Percentiles rank a stretch among this genome's conserved stretches.
Conservation (phyloP, 148 eudicot genomes). For the Nepenthes mirabilis region DNA sequence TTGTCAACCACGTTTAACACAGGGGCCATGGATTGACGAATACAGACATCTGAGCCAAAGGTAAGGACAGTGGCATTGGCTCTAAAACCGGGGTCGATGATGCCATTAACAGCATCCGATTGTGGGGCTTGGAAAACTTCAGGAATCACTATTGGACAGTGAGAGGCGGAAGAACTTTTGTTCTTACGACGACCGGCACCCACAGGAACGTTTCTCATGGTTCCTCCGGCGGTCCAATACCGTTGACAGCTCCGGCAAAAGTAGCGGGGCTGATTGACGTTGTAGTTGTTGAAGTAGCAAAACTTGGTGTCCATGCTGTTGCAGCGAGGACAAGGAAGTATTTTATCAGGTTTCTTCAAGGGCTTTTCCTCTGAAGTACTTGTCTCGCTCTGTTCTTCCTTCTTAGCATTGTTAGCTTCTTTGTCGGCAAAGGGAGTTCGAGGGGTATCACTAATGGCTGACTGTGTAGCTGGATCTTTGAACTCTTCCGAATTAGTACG, state of each 20-base stretch:
- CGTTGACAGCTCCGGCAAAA: conserved; percentile 72
- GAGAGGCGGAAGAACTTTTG: conserved; percentile 23
- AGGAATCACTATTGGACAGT: conserved; percentile 19
- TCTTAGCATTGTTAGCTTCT: conserved; percentile 14
- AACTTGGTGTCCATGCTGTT: conserved; percentile 80
- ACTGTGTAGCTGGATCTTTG: conserved; percentile 9
- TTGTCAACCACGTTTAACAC: conserved; percentile 11
- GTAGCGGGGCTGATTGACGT: conserved; percentile 66
- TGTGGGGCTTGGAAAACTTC: conserved; percentile 16
- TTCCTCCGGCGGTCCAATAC: conserved; percentile 85
- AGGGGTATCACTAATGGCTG: conserved; percentile 6
- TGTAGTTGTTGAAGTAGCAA: conserved; percentile 75
- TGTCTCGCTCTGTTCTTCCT: conserved; percentile 23
- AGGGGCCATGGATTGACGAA: conserved; percentile 20
- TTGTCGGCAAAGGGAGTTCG: conserved; percentile 11
- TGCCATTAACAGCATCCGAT: conserved; percentile 14
- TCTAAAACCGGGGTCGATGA: conserved; percentile 10
- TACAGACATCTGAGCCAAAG: conserved; percentile 21
- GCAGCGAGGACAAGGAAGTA: conserved; percentile 65
- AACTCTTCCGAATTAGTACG: conserved; percentile 10
- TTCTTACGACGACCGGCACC: conserved; percentile 62
- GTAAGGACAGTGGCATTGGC: conserved; percentile 19
- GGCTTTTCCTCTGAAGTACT: conserved; percentile 33
- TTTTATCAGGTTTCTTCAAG: conserved; percentile 60
- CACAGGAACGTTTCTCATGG: conserved; percentile 58